phyloP scores from a whole-genome alignment of 2,329 filamentous ascomycete genomes.

The Aspergillus pseudonomiae region DNA sequence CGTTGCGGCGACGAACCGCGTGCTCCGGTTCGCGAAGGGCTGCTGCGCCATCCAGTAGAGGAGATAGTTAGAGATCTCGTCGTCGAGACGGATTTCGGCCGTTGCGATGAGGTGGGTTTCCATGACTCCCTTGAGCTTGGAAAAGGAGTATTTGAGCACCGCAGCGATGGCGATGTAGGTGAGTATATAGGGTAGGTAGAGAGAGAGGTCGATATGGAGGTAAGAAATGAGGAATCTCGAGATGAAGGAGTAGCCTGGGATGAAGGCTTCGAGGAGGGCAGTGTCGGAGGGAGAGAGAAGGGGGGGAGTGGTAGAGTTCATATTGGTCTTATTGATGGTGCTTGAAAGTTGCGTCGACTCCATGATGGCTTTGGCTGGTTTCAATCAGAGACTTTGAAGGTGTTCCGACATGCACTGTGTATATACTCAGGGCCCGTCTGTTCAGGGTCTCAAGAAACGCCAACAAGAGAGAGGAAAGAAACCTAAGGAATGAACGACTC shows the following conservation, averaged over 20 bases:
- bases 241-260: conserved; percentile 66
- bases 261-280: conserved; percentile 60
- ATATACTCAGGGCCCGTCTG: background rate
- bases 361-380: conserved; percentile 15
- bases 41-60: conserved; percentile 71
- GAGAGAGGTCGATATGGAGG: conserved; percentile 63
- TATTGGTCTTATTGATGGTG: conserved; percentile 16
- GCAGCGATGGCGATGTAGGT: conserved; percentile 54
- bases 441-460: background rate
- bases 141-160: conserved; percentile 56
- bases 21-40: conserved; percentile 61
- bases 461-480: background rate
- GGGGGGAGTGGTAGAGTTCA: conserved; percentile 15
- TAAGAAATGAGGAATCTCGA: conserved; percentile 58
- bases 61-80: conserved; percentile 73
- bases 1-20: conserved; percentile 62
- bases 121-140: conserved; percentile 53
- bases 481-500: background rate
- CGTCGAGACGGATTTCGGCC: conserved; percentile 68
- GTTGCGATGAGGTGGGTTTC: conserved; percentile 64
- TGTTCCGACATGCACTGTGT: background rate
- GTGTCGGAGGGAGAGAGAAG: conserved; percentile 26
- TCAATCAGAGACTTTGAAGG: background rate
- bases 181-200: conserved; percentile 64
- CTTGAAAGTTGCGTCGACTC: background rate